These are phyloP conservation scores for Eucalyptus pumila DNA, from an alignment of 345 rosid species.

Conservation along the genomic window DNA sequence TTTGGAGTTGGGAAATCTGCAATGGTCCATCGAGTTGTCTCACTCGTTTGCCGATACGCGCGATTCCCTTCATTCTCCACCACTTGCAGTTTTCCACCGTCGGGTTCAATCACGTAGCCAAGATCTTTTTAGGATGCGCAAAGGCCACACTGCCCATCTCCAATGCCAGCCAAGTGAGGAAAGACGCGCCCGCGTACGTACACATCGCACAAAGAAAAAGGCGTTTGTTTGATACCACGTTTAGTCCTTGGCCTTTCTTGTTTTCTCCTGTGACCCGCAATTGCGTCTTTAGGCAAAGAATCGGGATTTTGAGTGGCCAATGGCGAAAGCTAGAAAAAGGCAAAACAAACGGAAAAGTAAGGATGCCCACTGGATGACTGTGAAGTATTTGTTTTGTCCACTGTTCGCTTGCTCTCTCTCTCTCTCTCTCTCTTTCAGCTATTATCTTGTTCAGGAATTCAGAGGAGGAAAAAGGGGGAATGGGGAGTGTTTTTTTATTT, in stretches of 20 bases:
- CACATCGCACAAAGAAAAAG: neutral
- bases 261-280: neutral
- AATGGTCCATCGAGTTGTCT: neutral
- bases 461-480: neutral
- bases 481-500: neutral
- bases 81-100: neutral
- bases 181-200: neutral
- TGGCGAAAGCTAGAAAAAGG: conserved; percentile 1
- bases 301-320: conserved; percentile 10
- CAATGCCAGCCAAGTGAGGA: neutral
- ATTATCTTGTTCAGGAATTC: neutral
- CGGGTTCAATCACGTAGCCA: neutral
- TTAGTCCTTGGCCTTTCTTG: neutral
- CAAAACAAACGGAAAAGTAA: neutral
- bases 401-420: neutral
- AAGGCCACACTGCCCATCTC: neutral
- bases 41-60: neutral
- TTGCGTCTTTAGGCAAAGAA: neutral
- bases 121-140: neutral
- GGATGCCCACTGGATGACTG: neutral
- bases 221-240: conserved; percentile 1
- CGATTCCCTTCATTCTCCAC: neutral
- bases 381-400: conserved; percentile 17
- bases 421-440: neutral
- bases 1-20: neutral